A percentile compares a stretch with the other conserved stretches of the same genome.
Evolutionary conservation across 495 filamentous ascomycete genomes (phyloP).

Genomic region (Aspergillus nanangensis): DNA sequence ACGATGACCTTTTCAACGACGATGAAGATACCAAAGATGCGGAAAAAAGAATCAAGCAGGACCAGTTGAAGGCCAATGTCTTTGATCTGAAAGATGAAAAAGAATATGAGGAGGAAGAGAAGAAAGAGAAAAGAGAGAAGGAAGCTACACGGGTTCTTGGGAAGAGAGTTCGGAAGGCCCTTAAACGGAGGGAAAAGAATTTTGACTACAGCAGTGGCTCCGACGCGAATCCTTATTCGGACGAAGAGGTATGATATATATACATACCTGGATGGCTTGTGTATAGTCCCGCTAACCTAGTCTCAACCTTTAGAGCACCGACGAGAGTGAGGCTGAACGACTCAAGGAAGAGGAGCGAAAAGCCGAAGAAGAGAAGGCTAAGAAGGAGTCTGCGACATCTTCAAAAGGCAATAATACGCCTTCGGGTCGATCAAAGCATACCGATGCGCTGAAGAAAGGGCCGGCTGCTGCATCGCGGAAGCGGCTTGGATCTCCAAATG

Average conservation of each 20-base stretch:
- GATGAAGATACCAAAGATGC: slow-evolving; percentile 88
- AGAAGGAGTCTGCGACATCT: slow-evolving; percentile 53
- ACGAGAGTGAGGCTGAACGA: slow-evolving; percentile 46
- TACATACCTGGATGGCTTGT: background rate
- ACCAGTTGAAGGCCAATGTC: slow-evolving; percentile 81
- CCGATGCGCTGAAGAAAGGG: slow-evolving; percentile 55
- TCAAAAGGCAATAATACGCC: slow-evolving; percentile 74
- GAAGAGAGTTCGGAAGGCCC: slow-evolving; percentile 70
- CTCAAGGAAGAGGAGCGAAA: slow-evolving; percentile 68
- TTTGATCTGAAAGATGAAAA: slow-evolving; percentile 82
- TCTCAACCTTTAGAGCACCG: slow-evolving; percentile 29
- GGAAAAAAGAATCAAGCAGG: slow-evolving; percentile 77
- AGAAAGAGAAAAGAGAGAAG: slow-evolving; percentile 62
- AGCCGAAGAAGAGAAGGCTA: slow-evolving; percentile 58
- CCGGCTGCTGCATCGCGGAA: slow-evolving; percentile 55
- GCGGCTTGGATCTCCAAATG: slow-evolving; percentile 78
- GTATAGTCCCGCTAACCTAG: background rate
- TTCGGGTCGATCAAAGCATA: slow-evolving; percentile 53
- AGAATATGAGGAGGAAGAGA: slow-evolving; percentile 78
- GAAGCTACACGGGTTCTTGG: slow-evolving; percentile 63
- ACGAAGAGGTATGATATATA: slow-evolving; percentile 37
- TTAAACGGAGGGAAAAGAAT: slow-evolving; percentile 81
- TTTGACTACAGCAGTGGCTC: slow-evolving; percentile 75
- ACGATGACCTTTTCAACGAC: slow-evolving; percentile 71
- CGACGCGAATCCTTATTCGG: slow-evolving; percentile 71